Evolutionary conservation across 768 basidiomycete genomes (phyloP), one percentile per base, ranked within the genome.

Genomic region (Erythrobasidium yunnanense): DNA sequence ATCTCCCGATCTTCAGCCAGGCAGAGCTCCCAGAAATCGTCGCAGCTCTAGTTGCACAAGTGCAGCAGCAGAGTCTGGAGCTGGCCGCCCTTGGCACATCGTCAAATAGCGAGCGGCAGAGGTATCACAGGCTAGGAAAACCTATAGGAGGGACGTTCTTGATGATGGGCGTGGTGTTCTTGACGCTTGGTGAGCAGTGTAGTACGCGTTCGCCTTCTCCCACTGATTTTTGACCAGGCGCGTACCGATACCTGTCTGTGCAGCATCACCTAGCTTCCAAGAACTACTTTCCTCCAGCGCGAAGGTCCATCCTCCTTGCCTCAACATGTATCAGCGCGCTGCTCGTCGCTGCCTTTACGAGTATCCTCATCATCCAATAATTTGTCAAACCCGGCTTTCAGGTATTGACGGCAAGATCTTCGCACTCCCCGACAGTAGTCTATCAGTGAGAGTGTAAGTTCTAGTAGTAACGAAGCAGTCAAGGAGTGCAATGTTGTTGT

Each of bases 91-190:
- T 68, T 23, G 20, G 60, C 15, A 33, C 49, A 20, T 50, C 51
- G 22, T 56, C 29, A 25, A 6, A n/a, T 5, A 33, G 54, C n/a
- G 67, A 68, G 15, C 49, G 57, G 32, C 20, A 15, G n/a, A 25
- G 27, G 8, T 68, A 68, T 30, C 11, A 68, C 8, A 18, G 52
- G 23, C 42, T 68, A 22, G 67, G 67, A 32, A 68, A 68, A 27
- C 71, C 70, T 1, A 32, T 72, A 20, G 71, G 71, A 18, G 71
- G 66, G 0, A 38, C 52, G 15, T 54, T 72, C 29, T 62, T 72
- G 27, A 49, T 50, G 13, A 18, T 62, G 0, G 69, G 70, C 8
- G 20, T 67, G 8, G 11, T 69, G 15, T 52, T 71, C 47, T 22
- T 71, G 34, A 17, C 65, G 27, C 47, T 71, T 17, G 70, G 70